Evolutionary conservation across 768 basidiomycete genomes (phyloP).

Genomic region (Leccinum obscurum): DNA sequence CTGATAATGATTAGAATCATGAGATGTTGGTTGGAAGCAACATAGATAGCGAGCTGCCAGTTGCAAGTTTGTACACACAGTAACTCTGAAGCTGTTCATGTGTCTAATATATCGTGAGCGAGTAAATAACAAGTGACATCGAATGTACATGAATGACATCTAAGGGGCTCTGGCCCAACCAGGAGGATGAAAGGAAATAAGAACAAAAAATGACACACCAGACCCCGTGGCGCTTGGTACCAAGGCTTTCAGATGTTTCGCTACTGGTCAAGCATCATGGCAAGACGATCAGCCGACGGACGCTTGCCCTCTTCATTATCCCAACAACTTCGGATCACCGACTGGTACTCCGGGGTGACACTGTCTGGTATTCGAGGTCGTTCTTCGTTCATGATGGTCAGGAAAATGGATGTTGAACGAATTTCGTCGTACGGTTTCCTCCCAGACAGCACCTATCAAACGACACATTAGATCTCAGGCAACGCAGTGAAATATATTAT

Average conservation of each 20-base stretch:
- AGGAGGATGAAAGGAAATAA: neutral
- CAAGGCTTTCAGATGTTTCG: neutral
- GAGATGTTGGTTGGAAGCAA: no score
- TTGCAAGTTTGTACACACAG: no score
- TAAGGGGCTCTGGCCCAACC: neutral
- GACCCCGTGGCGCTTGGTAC: no score
- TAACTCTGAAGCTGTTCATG: no score
- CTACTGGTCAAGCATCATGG: conserved; percentile 4
- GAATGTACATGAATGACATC: neutral
- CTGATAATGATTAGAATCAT: no score
- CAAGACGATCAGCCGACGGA: conserved; percentile 16
- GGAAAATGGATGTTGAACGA: neutral
- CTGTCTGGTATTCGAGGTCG: conserved; percentile 14
- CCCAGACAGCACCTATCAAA: conserved; percentile 20
- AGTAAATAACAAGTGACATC: no score
- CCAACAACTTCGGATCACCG: conserved; percentile 22
- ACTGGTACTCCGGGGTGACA: conserved; percentile 5
- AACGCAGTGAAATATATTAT: neutral
- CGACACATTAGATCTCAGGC: conserved; percentile 7
- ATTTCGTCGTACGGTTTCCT: conserved; percentile 22
- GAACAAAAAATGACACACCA: neutral
- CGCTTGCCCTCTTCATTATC: conserved; percentile 16
- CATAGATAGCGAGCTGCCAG: no score
- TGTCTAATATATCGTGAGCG: no score
- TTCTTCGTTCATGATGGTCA: conserved; percentile 8